Percentiles rank a stretch among this genome's conserved stretches.
phyloP scores from a whole-genome alignment of 768 basidiomycete species.

The Serendipita indica region DNA sequence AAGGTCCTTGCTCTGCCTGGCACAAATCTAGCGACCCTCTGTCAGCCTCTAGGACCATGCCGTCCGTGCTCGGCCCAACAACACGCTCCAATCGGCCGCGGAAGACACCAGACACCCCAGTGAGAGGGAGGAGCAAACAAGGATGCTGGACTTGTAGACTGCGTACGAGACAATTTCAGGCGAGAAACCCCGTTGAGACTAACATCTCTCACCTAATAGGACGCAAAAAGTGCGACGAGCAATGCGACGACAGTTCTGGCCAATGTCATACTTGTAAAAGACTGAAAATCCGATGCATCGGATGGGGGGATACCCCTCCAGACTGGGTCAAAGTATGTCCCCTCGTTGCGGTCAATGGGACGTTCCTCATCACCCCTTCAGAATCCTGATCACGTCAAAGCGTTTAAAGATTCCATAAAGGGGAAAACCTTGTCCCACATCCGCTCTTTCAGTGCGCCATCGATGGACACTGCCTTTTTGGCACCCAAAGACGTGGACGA shows the following conservation, averaged over 20 bases:
- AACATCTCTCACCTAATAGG: neutral
- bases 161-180: neutral
- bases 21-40: neutral
- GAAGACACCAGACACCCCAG: neutral
- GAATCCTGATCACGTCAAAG: neutral
- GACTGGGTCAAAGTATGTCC: neutral
- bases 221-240: constrained; percentile 9
- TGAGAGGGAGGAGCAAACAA: neutral
- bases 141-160: constrained; percentile 5
- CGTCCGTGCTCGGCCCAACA: neutral
- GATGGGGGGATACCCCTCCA: neutral
- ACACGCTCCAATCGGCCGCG: neutral
- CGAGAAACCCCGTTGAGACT: too few relatives aligned
- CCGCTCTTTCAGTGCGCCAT: neutral
- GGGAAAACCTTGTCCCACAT: neutral
- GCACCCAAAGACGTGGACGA: too few relatives aligned
- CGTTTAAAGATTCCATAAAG: constrained; percentile 1
- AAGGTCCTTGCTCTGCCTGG: too few relatives aligned
- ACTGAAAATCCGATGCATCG: neutral
- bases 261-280: neutral
- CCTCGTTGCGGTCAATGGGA: neutral
- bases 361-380: neutral
- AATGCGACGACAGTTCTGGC: neutral
- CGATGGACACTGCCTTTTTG: too few relatives aligned
- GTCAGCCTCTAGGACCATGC: neutral